Base-by-base conservation (phyloP, 2,329 filamentous ascomycete species). In the Penicillium nordicum region DNA sequence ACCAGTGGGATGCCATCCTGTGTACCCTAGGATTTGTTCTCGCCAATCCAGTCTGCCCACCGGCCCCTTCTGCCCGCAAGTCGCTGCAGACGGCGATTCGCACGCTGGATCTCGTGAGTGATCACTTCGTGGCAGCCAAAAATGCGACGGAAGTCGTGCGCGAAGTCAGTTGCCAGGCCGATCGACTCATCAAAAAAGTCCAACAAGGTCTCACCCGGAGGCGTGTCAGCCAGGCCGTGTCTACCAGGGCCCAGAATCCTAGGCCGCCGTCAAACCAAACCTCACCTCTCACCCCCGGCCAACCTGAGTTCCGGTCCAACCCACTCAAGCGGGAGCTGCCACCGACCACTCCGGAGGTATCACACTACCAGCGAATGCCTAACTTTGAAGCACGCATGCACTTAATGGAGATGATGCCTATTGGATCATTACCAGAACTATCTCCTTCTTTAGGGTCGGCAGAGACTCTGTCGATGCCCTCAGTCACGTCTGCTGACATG, bases 21-120 rank as follows among this genome's bases (percentile, higher is more conserved):
- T 46, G 44, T 46, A 46, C 44, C 8, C 18, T 46, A 5, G 44
- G 44, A 6, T 46, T 46, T 11, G 44, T 46, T 8, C 44, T 46
- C 18, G 18, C 44, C 5, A 46, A 46, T 42, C 41, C 77, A 1
- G 42, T 66, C 1, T 59, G 69, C 11, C 57, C 67, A 5, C 62
- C 63, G 0, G 70, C 69, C 0, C 60, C 63, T 1, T 47, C 60
- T 3, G 75, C 72, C 11, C 65, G 74, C 18, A 65, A 65, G 16
- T 67, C 69, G 12, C 63, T 78, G n/a, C 65, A 72, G 36, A 67
- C 60, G 1, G 67, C 72, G 6, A 67, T 78, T 10, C 55, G 53
- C 3, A 69, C 72, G 10, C 75, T 79, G 46, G 72, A 77, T 9
- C 62, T 65, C 2, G 72, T 75, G 18, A 72, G 71, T 0, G 66